phyloP scores from a whole-genome alignment of 2,329 filamentous ascomycete species.

The Penicillium sumatraense region DNA sequence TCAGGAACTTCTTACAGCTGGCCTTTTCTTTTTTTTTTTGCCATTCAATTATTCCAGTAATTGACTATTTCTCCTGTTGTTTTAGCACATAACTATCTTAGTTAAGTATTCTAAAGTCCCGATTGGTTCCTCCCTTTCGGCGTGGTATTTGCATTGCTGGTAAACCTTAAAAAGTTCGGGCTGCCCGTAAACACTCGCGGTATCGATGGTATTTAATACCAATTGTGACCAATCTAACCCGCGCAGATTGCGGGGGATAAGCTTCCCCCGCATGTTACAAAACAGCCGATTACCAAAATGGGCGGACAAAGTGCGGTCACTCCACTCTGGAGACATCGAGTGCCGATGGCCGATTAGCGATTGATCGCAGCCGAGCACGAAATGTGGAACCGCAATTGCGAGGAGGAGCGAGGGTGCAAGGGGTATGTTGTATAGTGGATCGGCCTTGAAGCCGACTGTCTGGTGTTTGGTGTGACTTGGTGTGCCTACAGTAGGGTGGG shows the following conservation, averaged over 20 bases:
- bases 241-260: conserved; percentile 1
- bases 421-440: not conserved
- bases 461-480: too few species aligned
- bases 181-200: too few species aligned
- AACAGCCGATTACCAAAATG: conserved; percentile 9
- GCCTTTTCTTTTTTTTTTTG: not conserved
- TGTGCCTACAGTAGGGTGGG: not conserved
- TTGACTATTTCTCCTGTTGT: too few species aligned
- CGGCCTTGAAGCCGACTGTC: not conserved
- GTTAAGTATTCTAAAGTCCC: too few species aligned
- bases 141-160: too few species aligned
- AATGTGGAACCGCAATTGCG: conserved; percentile 7
- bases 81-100: too few species aligned
- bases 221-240: not conserved
- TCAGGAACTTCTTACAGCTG: not conserved
- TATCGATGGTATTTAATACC: conserved; percentile 3
- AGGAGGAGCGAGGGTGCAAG: not conserved
- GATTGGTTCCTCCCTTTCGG: too few species aligned
- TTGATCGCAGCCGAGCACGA: conserved; percentile 18
- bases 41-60: not conserved
- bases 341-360: conserved; percentile 25
- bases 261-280: conserved; percentile 20
- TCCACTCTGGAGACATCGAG: not conserved
- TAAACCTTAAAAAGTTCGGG: too few species aligned
- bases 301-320: not conserved